Percentiles rank a stretch among this genome's conserved stretches.
phyloP scores from a whole-genome alignment of 2,329 filamentous ascomycete genomes.

The Aureobasidium musti region DNA sequence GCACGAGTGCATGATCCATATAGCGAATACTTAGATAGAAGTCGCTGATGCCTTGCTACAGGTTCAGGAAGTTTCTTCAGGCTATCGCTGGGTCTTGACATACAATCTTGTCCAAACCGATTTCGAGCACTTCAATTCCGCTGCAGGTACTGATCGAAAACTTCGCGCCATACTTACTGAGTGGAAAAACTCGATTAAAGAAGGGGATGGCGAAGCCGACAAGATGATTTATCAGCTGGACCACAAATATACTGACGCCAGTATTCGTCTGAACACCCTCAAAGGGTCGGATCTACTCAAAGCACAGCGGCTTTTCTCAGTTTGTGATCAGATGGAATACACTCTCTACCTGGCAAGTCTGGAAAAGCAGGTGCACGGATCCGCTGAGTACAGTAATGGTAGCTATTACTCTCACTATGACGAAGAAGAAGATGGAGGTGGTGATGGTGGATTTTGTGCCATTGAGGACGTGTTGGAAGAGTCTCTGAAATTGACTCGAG shows the following conservation, averaged over 20 bases:
- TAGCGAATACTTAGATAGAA: not conserved
- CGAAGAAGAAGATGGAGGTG: slow-evolving; percentile 28
- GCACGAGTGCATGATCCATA: not conserved
- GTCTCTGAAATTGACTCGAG: slow-evolving; percentile 28
- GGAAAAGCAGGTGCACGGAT: slow-evolving; percentile 26
- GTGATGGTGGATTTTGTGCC: not conserved
- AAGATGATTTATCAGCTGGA: slow-evolving; percentile 36
- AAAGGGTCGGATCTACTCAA: slow-evolving; percentile 37
- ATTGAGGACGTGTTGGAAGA: slow-evolving; percentile 31
- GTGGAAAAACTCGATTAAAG: not conserved
- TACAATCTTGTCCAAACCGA: slow-evolving; percentile 53
- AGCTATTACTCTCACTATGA: slow-evolving; percentile 19
- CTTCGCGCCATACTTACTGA: slow-evolving; percentile 21
- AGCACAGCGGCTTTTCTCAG: slow-evolving; percentile 32
- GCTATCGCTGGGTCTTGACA: slow-evolving; percentile 55
- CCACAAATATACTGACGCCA: slow-evolving; percentile 38
- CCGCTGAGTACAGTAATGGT: not conserved
- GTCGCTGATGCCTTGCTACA: not conserved
- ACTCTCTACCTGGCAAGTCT: slow-evolving; percentile 34
- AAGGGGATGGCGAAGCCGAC: not conserved
- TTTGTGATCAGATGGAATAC: slow-evolving; percentile 33
- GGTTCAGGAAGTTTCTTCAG: slow-evolving; percentile 47
- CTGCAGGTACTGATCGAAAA: not conserved
- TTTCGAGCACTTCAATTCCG: not conserved
- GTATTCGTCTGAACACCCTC: slow-evolving; percentile 33